A percentile compares a stretch with the other conserved stretches of the same genome.
These are phyloP conservation scores for Candida piceae DNA, from an alignment of 805 yeast genomes.

Conservation along the genomic window DNA sequence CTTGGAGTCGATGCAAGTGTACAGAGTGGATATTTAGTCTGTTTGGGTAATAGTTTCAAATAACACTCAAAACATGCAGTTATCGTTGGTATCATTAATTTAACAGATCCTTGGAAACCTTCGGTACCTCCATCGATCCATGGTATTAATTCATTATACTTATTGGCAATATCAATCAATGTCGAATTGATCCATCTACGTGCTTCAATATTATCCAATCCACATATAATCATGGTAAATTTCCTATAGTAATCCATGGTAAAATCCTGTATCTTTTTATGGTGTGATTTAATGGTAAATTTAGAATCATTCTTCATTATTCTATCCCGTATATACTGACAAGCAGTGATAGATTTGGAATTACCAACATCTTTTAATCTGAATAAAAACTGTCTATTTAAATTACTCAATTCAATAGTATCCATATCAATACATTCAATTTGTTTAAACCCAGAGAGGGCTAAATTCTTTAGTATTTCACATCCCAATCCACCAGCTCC, in stretches of 20 bases:
- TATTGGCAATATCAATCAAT: conserved; percentile 58
- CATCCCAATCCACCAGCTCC: conserved; percentile 89
- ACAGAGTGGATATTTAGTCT: conserved; percentile 77
- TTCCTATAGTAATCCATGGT: conserved; percentile 56
- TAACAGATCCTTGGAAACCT: conserved; percentile 87
- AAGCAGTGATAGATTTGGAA: conserved; percentile 64
- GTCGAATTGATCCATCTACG: conserved; percentile 82
- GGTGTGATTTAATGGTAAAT: conserved; percentile 46
- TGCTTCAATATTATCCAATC: conserved; percentile 85
- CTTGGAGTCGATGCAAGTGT: conserved; percentile 95
- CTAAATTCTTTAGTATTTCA: conserved; percentile 69
- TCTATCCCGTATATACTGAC: conserved; percentile 45
- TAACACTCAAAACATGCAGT: conserved; percentile 94
- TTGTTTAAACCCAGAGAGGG: conserved; percentile 59
- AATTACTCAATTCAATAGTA: conserved; percentile 69
- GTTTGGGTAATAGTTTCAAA: conserved; percentile 61
- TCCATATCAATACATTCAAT: conserved; percentile 79
- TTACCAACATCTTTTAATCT: conserved; percentile 56
- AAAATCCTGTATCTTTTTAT: conserved; percentile 61
- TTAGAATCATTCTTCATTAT: conserved; percentile 23
- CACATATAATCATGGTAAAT: conserved; percentile 75
- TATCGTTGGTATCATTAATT: conserved; percentile 79
- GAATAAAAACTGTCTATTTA: conserved; percentile 73
- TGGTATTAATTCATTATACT: conserved; percentile 47
- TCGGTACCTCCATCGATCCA: conserved; percentile 95